phyloP scores from a whole-genome alignment of 2,329 filamentous ascomycete genomes.

The Clathrospora elynae region DNA sequence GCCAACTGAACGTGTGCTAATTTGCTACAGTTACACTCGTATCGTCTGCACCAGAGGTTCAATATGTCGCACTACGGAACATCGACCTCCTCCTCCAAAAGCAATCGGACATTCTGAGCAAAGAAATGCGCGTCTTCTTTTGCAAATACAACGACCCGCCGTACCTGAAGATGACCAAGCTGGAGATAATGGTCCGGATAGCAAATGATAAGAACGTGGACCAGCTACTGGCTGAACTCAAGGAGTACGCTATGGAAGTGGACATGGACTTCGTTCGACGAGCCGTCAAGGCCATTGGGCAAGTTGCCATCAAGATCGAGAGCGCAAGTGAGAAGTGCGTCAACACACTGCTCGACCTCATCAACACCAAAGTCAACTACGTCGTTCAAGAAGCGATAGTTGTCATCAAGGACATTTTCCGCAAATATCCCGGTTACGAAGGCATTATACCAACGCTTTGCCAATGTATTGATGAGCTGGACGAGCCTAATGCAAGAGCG shows the following conservation, averaged over 20 bases:
- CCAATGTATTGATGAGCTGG: constrained; percentile 94
- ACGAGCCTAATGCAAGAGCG: constrained; percentile 88
- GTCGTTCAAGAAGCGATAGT: constrained; percentile 98
- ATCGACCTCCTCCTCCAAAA: constrained; percentile 96
- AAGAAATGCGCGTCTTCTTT: constrained; percentile 97
- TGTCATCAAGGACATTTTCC: constrained; percentile 98
- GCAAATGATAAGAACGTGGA: constrained; percentile 96
- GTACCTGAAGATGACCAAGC: constrained; percentile 95
- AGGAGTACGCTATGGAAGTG: constrained; percentile 96
- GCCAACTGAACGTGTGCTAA: constrained; percentile 26
- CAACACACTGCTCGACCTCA: constrained; percentile 88
- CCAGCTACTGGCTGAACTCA: constrained; percentile 89
- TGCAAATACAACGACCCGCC: constrained; percentile 99
- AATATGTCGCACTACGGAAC: constrained; percentile 94
- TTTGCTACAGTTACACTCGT: constrained; percentile 80
- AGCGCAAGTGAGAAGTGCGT: constrained; percentile 93
- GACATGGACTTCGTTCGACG: constrained; percentile 98
- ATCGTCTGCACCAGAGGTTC: constrained; percentile 93
- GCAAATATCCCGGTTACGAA: constrained; percentile 97
- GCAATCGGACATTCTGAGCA: constrained; percentile 94
- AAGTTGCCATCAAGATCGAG: constrained; percentile 98
- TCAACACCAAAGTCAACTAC: constrained; percentile 98
- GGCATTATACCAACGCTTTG: constrained; percentile 96
- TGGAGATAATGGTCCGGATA: constrained; percentile 99
- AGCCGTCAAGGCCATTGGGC: constrained; percentile 93